Base-by-base conservation (phyloP, 2,329 filamentous ascomycete species). In the Xylariaceae sp. region DNA sequence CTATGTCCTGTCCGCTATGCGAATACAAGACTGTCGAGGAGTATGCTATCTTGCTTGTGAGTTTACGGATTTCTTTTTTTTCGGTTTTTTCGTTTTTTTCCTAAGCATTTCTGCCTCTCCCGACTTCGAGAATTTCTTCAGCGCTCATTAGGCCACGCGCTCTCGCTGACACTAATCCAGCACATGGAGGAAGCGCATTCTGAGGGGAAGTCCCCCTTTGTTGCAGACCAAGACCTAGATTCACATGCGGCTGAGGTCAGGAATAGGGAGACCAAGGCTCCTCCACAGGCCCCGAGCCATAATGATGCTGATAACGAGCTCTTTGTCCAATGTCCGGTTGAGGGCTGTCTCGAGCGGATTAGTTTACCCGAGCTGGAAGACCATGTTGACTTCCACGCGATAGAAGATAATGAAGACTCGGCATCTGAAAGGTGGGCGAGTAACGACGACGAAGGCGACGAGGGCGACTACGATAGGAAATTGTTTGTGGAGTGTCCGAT, bases 341-440 rank as follows among this genome's bases (percentile, higher is more conserved):
- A 80, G n/a, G 78, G 75, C 29, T 88, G 85, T 64, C 80, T 79
- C 34, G 84, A 88, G 65, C 67, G 74, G n/a, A 67, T 86, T 27
- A 68, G 73, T 6, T 63, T 73, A 6, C 67, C 71, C 12, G 80
- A 85, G 61, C 70, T 86, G 37, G 75, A 80, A 12, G 76, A 73
- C 44, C 84, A 87, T 64, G 64, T 85, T 37, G 80, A 85, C 62
- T 71, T 86, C 53, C 84, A 87, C 64, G 65, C 71, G 46, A 74
- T 76, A n/a, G 80, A 83, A 64, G 72, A 73, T 2, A 67, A 74
- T 5, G 74, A 76, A 51, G 72, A 75, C 46, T 55, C 58, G 1
- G 51, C 58, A 6, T 19, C 43, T 30, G 29, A 45, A 19, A 11
- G 5, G 12, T 19, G 6, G 6, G 35, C 35, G 19, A 42, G 3